These are phyloP conservation scores for Dactylellina leptospora DNA, from an alignment of 2,329 filamentous ascomycete species.

Conservation along the genomic window DNA sequence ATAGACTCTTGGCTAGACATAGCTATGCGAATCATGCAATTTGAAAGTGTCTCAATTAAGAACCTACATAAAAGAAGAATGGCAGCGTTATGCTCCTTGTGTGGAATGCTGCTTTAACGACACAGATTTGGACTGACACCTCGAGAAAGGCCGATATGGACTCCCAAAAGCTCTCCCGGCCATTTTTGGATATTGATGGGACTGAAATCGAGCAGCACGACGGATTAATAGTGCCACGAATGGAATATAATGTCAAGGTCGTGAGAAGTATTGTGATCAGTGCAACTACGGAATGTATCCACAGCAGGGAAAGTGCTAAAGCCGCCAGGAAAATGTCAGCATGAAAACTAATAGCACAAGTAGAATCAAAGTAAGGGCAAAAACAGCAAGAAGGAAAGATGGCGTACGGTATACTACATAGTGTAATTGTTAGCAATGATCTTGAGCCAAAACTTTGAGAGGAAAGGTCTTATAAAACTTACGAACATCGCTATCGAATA, in stretches of 20 bases:
- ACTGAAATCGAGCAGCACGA: not conserved
- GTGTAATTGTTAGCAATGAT: not conserved
- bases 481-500: constrained; percentile 35
- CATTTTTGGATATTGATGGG: not conserved
- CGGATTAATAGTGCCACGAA: not conserved
- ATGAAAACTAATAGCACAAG: no score
- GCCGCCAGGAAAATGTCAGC: not conserved
- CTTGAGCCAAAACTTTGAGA: not conserved
- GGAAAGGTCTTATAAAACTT: constrained; percentile 2
- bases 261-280: constrained; percentile 13
- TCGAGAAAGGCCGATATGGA: not conserved
- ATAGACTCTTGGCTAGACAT: not conserved
- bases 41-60: no score
- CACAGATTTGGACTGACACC: constrained; percentile 18
- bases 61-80: constrained; percentile 39
- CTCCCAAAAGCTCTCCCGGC: not conserved
- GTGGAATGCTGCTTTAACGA: constrained; percentile 30
- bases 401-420: constrained; percentile 40
- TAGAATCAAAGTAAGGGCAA: not conserved
- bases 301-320: constrained; percentile 32
- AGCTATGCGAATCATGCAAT: no score
- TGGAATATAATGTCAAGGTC: not conserved
- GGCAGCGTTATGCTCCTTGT: constrained; percentile 38
- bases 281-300: constrained; percentile 24
- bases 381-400: not conserved